Base-by-base conservation (phyloP, 2,329 filamentous ascomycete genomes). In the Bipolaris zeicola region DNA sequence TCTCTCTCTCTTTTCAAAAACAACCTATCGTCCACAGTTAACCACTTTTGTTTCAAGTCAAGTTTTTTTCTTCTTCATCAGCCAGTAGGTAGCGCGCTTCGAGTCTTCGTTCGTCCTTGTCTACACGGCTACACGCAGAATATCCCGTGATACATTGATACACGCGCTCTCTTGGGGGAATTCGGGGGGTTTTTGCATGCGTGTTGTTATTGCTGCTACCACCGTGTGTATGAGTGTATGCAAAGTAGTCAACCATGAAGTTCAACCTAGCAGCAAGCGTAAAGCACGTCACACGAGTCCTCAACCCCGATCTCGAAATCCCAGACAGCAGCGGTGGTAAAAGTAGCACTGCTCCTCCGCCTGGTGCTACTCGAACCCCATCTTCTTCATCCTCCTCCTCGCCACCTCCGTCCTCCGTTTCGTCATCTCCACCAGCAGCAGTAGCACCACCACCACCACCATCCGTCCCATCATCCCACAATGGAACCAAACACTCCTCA, bases 291-390 rank as follows among this genome's bases (percentile, higher is more conserved):
- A 43, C 53, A 10, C 53, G 52, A 43, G 42, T 50, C 24, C 5
- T 56, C 14, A 56, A 56, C 6, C 53, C 53, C 20, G 53, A 56
- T 26, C 44, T 56, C 18, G 34, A 47, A 14, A 56, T 56, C 16
- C 53, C 53, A 18, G 39, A 51, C 28, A 31, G 28, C 28, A 31
- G 28, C 28, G 28, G 28, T 13, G 2, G 28, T 31, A 31, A 31
- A 13, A 13, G 28, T 31, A 31, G 28, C 7, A 31, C 28, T 31
- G 28, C 28, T 31, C 28, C 28, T 31, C 28, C 28, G 10, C 28
- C 10, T 16, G 8, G 46, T 24, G 39, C 43, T 16, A 33, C 31
- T 10, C 43, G 41, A 6, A 20, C 20, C 14, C 16, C 42, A 16
- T 22, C 38, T 6, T n/a, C 26, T 8, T 22, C 26, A 11, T 22